Evolutionary conservation across 805 yeast species (phyloP), one percentile per base, ranked within the genome.

Genomic region (Candida ortonii): DNA sequence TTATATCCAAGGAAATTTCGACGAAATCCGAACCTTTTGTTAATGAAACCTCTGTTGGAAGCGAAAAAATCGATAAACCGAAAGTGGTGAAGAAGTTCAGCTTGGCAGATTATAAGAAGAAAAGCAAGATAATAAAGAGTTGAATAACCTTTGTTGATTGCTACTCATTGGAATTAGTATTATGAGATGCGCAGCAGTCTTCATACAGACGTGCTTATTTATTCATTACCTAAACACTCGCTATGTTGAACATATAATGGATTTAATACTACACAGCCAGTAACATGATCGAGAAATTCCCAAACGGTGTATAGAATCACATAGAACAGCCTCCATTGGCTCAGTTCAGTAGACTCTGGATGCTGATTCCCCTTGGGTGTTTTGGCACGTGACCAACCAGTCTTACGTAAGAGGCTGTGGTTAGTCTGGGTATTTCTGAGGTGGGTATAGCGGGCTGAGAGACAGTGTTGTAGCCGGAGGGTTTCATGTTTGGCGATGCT

Each of bases 21-120:
- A 43, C 30, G 26, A 38, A 37, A 26, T 34, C 28, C 31, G 42
- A 31, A 25, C 21, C 30, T 16, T 37, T 28, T 18, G 22, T 33
- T 9, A 29, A 28, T 11, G 39, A 46, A 15, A 39, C 41, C 7
- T 13, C 38, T 8, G 25, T 18, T 5, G 30, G 22, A 7, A 15
- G 17, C 24, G 43, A 38, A 14, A 34, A 33, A 13, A 47, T 45
- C 2, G 57, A 52, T n/a, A 55, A 43, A 20, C 63, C 65, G 3
- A 57, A 58, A 38, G 45, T 58, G 26, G 72, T 69, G 17, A 78
- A 77, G 64, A 82, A 81, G 57, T 65, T 82, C 46, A 78, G 85
- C 30, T 76, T 82, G 54, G 88, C 88, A 1, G 90, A 82, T 49
- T 82, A 82, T 55, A 79, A 78, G 57, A 80, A 74, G 65, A 57